Percentiles rank a stretch among this genome's conserved stretches.
These are phyloP conservation scores for Globisporangium echinulatum DNA, from an alignment of 352 stramenopile genomes.

Conservation along the genomic window DNA sequence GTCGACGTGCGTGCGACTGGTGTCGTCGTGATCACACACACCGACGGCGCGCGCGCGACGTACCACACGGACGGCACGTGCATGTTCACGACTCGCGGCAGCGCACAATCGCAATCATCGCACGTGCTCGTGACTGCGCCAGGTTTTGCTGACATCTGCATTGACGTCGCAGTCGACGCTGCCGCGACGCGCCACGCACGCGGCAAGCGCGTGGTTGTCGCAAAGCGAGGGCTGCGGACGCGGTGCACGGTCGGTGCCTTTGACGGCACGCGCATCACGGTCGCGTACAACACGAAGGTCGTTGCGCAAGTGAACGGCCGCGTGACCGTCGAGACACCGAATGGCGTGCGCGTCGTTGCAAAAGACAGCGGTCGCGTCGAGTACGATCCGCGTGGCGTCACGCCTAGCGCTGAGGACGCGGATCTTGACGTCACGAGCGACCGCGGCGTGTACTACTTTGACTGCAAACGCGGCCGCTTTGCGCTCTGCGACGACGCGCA, in stretches of 20 bases:
- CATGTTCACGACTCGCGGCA: conserved; percentile 41
- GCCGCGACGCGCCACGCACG: conserved; percentile 45
- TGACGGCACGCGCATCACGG: conserved; percentile 53
- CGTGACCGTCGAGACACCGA: conserved; percentile 39
- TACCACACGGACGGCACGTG: conserved; percentile 65
- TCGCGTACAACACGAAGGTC: conserved; percentile 75
- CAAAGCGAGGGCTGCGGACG: conserved; percentile 57
- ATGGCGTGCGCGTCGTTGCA: conserved; percentile 37
- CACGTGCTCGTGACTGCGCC: conserved; percentile 53
- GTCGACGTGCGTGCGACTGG: conserved; percentile 42
- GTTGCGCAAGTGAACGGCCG: conserved; percentile 68
- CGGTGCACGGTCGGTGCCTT: conserved; percentile 40
- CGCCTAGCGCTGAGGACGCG: conserved; percentile 28
- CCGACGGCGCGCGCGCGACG: conserved; percentile 41
- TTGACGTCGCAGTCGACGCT: conserved; percentile 67
- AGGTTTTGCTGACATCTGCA: conserved; percentile 50
- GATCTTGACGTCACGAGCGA: conserved; percentile 51
- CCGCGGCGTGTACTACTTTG: conserved; percentile 73
- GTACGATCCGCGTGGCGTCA: conserved; percentile 14
- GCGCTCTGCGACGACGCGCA: conserved; percentile 65
- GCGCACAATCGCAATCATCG: conserved; percentile 4
- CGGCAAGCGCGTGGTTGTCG: conserved; percentile 57
- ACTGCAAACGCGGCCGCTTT: conserved; percentile 40
- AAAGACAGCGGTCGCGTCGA: conserved; percentile 74
- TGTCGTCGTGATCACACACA: conserved; percentile 58